Evolutionary conservation across 768 basidiomycete species (phyloP).

Genomic region (Tulasnella sp.): DNA sequence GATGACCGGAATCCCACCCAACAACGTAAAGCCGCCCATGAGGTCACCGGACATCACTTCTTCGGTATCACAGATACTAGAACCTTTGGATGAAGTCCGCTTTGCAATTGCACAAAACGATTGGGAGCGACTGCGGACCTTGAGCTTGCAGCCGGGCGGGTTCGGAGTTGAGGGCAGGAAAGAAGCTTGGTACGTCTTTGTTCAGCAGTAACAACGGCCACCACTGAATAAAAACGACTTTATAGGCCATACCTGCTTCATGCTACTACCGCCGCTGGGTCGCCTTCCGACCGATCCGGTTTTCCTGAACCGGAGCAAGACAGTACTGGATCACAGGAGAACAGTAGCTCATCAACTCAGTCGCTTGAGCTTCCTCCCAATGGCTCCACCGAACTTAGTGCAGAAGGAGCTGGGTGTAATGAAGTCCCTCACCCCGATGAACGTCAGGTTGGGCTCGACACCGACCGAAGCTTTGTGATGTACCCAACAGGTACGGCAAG

Average conservation of each 20-base stretch:
- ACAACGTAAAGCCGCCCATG: not conserved
- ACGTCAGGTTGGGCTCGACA: slow-evolving; percentile 84
- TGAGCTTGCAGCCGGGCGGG: slow-evolving; percentile 62
- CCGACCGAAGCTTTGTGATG: slow-evolving; percentile 89
- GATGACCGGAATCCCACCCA: not conserved
- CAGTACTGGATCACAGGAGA: not conserved
- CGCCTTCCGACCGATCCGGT: not conserved
- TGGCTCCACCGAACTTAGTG: not conserved
- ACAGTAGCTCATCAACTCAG: not conserved
- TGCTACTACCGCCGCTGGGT: slow-evolving; percentile 34
- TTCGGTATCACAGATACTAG: slow-evolving; percentile 1
- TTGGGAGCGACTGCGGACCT: slow-evolving; percentile 54
- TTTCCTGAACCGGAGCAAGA: not conserved
- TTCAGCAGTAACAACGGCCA: slow-evolving; percentile 33
- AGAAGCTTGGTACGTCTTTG: slow-evolving; percentile 55
- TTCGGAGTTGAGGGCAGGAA: slow-evolving; percentile 59
- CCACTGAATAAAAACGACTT: slow-evolving; percentile 38
- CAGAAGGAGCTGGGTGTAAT: not conserved
- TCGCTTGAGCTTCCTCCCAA: slow-evolving; percentile 38
- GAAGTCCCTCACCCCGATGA: slow-evolving; percentile 67
- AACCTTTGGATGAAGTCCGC: slow-evolving; percentile 23
- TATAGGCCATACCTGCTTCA: slow-evolving; percentile 49
- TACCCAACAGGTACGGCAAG: slow-evolving; percentile 80
- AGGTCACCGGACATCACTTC: not conserved
- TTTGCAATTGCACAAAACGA: slow-evolving; percentile 39